phyloP scores from a whole-genome alignment of 805 yeast genomes.

The Ogataea nakhonphanomensis region DNA sequence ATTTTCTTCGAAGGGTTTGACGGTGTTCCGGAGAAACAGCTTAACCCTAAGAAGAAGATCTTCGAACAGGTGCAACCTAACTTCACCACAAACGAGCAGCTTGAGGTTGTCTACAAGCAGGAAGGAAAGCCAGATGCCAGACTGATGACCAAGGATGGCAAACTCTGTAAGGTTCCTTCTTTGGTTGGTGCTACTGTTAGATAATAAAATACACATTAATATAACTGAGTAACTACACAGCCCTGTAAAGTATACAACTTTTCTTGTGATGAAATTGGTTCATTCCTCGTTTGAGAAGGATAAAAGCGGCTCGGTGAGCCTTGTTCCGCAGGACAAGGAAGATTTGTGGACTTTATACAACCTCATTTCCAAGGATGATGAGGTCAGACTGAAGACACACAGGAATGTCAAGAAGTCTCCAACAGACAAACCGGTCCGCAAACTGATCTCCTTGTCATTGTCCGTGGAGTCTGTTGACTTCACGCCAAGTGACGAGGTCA shows the following conservation, averaged over 20 bases:
- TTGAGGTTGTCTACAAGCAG: constrained; percentile 74
- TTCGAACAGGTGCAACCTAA: constrained; percentile 95
- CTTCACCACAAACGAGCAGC: constrained; percentile 73
- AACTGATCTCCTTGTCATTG: constrained; percentile 58
- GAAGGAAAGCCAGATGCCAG: constrained; percentile 72
- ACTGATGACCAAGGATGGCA: constrained; percentile 78
- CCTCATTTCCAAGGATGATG: constrained; percentile 72
- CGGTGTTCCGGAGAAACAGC: constrained; percentile 83
- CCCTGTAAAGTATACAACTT: not conserved
- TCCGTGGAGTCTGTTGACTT: constrained; percentile 70
- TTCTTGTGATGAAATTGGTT: constrained; percentile 49
- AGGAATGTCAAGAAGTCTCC: constrained; percentile 51
- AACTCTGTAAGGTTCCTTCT: constrained; percentile 68
- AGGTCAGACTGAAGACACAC: constrained; percentile 62
- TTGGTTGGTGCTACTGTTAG: constrained; percentile 78
- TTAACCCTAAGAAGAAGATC: constrained; percentile 97
- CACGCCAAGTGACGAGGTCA: constrained; percentile 68
- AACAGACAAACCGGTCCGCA: constrained; percentile 38
- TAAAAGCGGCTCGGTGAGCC: constrained; percentile 58
- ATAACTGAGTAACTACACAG: constrained; percentile 1
- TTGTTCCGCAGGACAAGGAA: constrained; percentile 84
- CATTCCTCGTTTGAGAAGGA: constrained; percentile 52
- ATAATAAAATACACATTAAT: constrained; percentile 33
- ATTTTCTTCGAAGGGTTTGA: constrained; percentile 90
- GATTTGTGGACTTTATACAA: constrained; percentile 90